phyloP scores from a whole-genome alignment of 2,329 filamentous ascomycete species.

The Beauveria australis region DNA sequence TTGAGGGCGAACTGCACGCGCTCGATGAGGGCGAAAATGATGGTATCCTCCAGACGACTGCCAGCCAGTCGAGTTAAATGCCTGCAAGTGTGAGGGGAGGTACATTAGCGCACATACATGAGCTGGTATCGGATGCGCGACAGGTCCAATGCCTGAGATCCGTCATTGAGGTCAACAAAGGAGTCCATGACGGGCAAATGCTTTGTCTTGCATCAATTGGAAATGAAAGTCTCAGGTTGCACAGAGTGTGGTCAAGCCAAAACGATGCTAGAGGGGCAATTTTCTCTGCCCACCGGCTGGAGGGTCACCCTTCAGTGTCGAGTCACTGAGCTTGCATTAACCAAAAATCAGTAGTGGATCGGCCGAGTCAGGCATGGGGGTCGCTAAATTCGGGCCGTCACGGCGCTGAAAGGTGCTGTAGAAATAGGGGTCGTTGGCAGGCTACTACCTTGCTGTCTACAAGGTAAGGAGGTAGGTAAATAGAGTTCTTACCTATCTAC shows the following conservation, averaged over 20 bases:
- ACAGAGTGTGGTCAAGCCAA: not conserved
- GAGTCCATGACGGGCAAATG: slow-evolving; percentile 63
- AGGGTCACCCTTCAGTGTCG: too few relatives aligned
- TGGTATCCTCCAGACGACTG: slow-evolving; percentile 94
- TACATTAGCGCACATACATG: slow-evolving; percentile 55
- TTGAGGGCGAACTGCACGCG: slow-evolving; percentile 96
- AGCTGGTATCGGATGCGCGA: slow-evolving; percentile 88
- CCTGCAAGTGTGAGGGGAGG: not conserved
- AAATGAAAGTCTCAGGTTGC: not conserved
- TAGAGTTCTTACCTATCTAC: too few relatives aligned
- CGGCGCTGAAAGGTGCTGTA: too few relatives aligned
- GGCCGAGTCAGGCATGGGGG: too few relatives aligned
- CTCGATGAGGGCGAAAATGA: slow-evolving; percentile 94
- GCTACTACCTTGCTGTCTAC: too few relatives aligned
- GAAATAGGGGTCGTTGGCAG: too few relatives aligned
- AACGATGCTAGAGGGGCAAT: slow-evolving; percentile 2
- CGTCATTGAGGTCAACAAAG: slow-evolving; percentile 79
- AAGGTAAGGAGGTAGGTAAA: too few relatives aligned
- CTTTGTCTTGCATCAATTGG: not conserved
- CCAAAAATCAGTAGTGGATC: too few relatives aligned
- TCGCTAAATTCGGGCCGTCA: too few relatives aligned
- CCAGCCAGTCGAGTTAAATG: slow-evolving; percentile 3
- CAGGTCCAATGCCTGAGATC: slow-evolving; percentile 78
- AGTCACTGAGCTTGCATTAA: too few relatives aligned
- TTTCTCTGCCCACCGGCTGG: slow-evolving; percentile 8